Evolutionary conservation across 495 filamentous ascomycete genomes (phyloP).

Genomic region (Talaromyces proteolyticus): DNA sequence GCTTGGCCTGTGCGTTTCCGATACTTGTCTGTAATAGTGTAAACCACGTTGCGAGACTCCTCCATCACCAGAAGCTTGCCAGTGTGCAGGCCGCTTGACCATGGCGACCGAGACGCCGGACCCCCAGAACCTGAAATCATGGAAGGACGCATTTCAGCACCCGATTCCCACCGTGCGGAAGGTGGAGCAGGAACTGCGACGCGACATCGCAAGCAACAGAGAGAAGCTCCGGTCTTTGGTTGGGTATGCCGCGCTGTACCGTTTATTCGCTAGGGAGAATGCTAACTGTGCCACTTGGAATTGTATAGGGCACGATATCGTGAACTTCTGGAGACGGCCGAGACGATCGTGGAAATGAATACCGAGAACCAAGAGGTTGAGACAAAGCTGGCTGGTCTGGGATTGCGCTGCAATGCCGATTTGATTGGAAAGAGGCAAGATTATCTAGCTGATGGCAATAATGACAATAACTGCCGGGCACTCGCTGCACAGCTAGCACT

Average conservation of each 20-base stretch:
- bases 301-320: constrained; percentile 71
- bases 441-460: constrained; percentile 57
- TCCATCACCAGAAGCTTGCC: neutral
- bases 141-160: constrained; percentile 65
- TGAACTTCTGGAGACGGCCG: constrained; percentile 86
- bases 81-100: constrained; percentile 7
- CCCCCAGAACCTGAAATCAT: constrained; percentile 51
- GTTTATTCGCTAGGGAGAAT: neutral
- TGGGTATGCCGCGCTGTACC: constrained; percentile 48
- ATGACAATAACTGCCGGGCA: constrained; percentile 46
- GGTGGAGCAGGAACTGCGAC: constrained; percentile 58
- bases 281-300: constrained; percentile 8
- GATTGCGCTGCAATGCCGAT: constrained; percentile 68
- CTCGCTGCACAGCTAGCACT: constrained; percentile 58
- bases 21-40: neutral
- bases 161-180: constrained; percentile 57
- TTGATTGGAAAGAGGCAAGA: constrained; percentile 61
- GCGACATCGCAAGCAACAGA: constrained; percentile 71
- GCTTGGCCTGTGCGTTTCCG: constrained; percentile 4
- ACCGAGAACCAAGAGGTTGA: constrained; percentile 69
- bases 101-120: constrained; percentile 58
- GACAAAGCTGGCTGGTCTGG: constrained; percentile 61
- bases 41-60: neutral
- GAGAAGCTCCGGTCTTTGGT: constrained; percentile 86
- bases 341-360: constrained; percentile 87